Base-by-base conservation (phyloP, 1,139 yeast genomes). In the Entelexis paramagnoliae region DNA sequence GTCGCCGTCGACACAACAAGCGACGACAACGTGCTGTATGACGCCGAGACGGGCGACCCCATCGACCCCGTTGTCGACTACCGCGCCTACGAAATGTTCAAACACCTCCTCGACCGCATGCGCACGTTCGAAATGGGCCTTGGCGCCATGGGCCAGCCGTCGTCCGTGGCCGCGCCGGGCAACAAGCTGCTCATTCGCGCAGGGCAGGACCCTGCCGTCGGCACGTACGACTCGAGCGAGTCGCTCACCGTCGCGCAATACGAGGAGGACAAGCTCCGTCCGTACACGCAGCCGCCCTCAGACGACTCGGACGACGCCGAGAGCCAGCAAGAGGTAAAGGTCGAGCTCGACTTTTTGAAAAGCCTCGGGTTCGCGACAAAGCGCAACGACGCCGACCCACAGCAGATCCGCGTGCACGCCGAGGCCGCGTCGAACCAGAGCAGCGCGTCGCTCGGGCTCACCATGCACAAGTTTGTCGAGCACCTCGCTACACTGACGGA, bases 51-150 rank as follows among this genome's bases (percentile, higher is more conserved):
- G 7, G 70, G 71, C 10, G 60, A 63, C 1, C 56, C 57, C 9
- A 63, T 69, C 11, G 59, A 60, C 14, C 58, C 62, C 4, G 65
- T 59, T 14, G 56, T 59, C 8, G 69, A 67, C 49, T 59, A 62
- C 20, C 61, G 72, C 3, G 69, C 68, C 2, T 66, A 66, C 36
- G 62, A 61, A 46, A 58, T 71, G 20, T 71, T 68, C 55, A 61
- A 63, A 34, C 69, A 69, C 50, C 55, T 71, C 36, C 62, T 71
- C 29, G 70, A 67, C 49, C 63, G 68, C 17, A 66, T 70, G 57
- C 62, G 68, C 1, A 61, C 60, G 36, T 71, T 66, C 55, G 65
- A 66, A 26, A 63, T 65, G 48, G 65, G 62, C 4, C 58, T 63
- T 53, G 65, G 64, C 2, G 64, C 63, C 17, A 53, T 47, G 52